Conservation (phyloP, 2,329 filamentous ascomycete genomes). For the Xylaria sp. region DNA sequence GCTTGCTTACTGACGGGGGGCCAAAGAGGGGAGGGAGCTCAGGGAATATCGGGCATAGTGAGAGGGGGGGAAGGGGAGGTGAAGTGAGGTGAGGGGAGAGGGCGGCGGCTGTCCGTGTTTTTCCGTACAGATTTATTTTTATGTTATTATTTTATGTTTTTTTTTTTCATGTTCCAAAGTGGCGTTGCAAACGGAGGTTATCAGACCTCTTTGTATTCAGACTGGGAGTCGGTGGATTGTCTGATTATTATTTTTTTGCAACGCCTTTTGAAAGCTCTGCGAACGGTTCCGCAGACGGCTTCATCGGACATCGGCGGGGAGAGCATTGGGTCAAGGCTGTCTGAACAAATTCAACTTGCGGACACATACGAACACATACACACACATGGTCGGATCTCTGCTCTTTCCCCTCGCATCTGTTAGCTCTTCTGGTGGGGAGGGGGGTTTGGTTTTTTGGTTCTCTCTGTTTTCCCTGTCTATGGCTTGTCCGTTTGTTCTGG, state of each 20-base stretch:
- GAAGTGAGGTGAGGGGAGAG: too few relatives aligned
- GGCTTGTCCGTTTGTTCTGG: constrained; percentile 16
- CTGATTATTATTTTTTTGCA: constrained; percentile 8
- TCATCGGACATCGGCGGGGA: constrained; percentile 19
- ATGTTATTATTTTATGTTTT: background rate
- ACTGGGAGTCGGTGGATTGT: constrained; percentile 10
- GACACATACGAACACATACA: constrained; percentile 16
- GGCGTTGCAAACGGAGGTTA: constrained; percentile 27
- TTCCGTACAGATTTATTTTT: background rate
- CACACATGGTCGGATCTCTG: constrained; percentile 33
- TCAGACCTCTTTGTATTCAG: constrained; percentile 14
- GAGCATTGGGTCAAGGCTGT: constrained; percentile 35
- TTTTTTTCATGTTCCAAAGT: background rate
- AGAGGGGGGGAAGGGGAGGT: constrained; percentile 1
- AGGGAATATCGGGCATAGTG: constrained; percentile 23
- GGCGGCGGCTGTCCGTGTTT: constrained; percentile 18
- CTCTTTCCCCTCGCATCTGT: constrained; percentile 21
- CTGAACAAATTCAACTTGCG: constrained; percentile 29
- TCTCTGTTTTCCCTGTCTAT: constrained; percentile 15
- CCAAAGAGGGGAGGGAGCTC: constrained; percentile 8
- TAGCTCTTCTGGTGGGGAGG: background rate
- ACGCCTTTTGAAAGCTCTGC: constrained; percentile 9
- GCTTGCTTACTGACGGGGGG: constrained; percentile 12
- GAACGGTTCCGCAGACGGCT: constrained; percentile 15
- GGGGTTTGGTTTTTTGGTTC: too few relatives aligned